Evolutionary conservation across 2,329 filamentous ascomycete species (phyloP), one percentile per base, ranked within the genome.

Genomic region (Capronia americana): DNA sequence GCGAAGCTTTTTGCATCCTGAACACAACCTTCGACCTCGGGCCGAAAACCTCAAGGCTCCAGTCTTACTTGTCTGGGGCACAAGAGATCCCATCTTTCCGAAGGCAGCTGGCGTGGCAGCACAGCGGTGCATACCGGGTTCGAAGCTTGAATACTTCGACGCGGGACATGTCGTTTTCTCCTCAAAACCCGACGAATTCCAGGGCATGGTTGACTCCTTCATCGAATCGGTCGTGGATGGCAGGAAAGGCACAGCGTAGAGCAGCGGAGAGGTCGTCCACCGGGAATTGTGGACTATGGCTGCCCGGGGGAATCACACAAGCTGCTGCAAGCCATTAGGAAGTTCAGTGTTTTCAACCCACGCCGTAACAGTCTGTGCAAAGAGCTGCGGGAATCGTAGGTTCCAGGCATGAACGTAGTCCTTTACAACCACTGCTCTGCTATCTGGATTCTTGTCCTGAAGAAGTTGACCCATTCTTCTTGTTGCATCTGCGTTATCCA

Each of bases 401-500:
- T 51, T 44, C 58, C 57, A 61, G 28, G 57, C 14, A 65, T 65
- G 63, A 30, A 41, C 26, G 11, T 41, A 38, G 12, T 28, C 46
- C 48, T 23, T 48, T 4, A 62, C 57, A 34, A 34, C 26, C 12
- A 41, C 63, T 7, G 57, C 57, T 41, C 28, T 61, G 57, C 63
- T 65, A 11, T 24, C 51, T 8, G 24, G 23, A 26, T 32, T 54
- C 6, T 51, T 28, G 14, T 10, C 20, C 30, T 53, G 48, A 24
- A 57, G 58, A 34, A 54, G 17, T n/a, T n/a, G 44, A 12, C 51
- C 50, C 20, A 17, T 38, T 17, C 26, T 44, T 46, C 26, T 57
- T 48, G 63, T 65, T 38, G 58, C 50, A 6, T 65, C 63, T 23
- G 60, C 48, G 24, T 65, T 28, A 28, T 57, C 51, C 51, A 57